Percentiles rank a stretch among this genome's conserved stretches.
phyloP scores from a whole-genome alignment of 1,284 basidiomycete species.

The Ustilago loliicola region DNA sequence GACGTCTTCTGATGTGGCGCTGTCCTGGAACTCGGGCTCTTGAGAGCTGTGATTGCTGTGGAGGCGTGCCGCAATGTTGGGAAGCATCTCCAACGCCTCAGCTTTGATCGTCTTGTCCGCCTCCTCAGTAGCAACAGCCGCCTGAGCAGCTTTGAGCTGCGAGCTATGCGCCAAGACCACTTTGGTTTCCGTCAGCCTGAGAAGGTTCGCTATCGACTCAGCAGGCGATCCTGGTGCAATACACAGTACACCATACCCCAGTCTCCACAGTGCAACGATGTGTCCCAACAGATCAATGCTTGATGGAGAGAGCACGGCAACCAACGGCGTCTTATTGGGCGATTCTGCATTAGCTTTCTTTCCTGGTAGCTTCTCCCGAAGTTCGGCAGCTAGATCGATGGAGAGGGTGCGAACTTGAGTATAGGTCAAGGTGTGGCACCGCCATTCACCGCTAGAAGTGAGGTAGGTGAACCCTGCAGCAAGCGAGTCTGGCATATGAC shows the following conservation, averaged over 20 bases:
- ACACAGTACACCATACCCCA: constrained; percentile 71
- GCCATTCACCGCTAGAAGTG: constrained; percentile 40
- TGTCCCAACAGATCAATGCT: constrained; percentile 71
- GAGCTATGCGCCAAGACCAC: constrained; percentile 73
- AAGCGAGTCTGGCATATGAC: constrained; percentile 62
- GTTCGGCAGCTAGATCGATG: constrained; percentile 15
- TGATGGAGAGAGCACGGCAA: constrained; percentile 71
- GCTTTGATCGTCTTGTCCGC: background rate
- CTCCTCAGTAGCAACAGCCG: constrained; percentile 4
- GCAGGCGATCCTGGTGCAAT: constrained; percentile 73
- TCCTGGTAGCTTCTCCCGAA: constrained; percentile 8
- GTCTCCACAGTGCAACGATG: constrained; percentile 70
- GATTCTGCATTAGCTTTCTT: constrained; percentile 16
- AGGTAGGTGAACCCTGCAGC: constrained; percentile 70
- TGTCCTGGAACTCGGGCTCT: background rate
- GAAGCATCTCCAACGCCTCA: constrained; percentile 21
- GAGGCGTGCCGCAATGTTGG: too few species aligned
- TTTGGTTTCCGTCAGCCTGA: constrained; percentile 73
- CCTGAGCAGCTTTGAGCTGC: constrained; percentile 70
- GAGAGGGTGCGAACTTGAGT: constrained; percentile 16
- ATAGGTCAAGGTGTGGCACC: constrained; percentile 63
- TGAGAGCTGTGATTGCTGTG: background rate
- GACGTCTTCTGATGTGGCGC: constrained; percentile 68
- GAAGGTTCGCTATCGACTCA: constrained; percentile 75
- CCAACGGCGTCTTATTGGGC: constrained; percentile 39